Evolutionary conservation across 441 rosid genomes (phyloP).

Genomic region (Theobroma grandiflorum): DNA sequence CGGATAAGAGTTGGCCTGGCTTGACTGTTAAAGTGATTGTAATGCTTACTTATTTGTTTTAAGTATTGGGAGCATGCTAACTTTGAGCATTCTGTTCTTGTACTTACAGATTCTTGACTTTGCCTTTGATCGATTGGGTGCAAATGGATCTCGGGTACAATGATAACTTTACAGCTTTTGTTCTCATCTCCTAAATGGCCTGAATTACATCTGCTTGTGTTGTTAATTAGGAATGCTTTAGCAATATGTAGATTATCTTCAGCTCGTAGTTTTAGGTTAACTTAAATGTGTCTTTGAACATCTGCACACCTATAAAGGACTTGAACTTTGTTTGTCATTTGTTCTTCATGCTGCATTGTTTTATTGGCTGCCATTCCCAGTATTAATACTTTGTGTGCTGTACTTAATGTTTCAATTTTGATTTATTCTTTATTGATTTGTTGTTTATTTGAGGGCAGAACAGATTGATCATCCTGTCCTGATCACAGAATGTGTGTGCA

Average conservation of each 20-base stretch:
- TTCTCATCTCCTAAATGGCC: background rate
- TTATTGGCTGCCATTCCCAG: too few species aligned
- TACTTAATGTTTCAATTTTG: background rate
- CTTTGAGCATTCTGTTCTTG: conserved; percentile 18
- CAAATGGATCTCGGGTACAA: conserved; percentile 76
- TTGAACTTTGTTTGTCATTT: background rate
- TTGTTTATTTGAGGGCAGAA: conserved; percentile 56
- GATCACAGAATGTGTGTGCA: conserved; percentile 92
- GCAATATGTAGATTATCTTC: background rate
- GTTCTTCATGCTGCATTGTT: background rate
- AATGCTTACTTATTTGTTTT: background rate
- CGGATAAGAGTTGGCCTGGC: background rate
- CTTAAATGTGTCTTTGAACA: background rate
- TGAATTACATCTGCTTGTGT: background rate
- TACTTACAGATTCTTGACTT: conserved; percentile 82
- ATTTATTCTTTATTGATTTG: conserved; percentile 35
- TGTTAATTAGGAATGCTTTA: background rate
- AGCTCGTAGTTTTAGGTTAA: background rate
- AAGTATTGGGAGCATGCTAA: background rate
- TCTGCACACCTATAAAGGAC: background rate
- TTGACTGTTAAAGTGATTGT: background rate
- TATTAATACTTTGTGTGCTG: too few species aligned
- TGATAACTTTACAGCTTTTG: conserved; percentile 18
- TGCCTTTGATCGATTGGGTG: conserved; percentile 91
- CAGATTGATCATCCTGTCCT: conserved; percentile 96